These are phyloP conservation scores for Globisporangium takayamanum DNA, from an alignment of 352 stramenopile genomes.

Conservation along the genomic window DNA sequence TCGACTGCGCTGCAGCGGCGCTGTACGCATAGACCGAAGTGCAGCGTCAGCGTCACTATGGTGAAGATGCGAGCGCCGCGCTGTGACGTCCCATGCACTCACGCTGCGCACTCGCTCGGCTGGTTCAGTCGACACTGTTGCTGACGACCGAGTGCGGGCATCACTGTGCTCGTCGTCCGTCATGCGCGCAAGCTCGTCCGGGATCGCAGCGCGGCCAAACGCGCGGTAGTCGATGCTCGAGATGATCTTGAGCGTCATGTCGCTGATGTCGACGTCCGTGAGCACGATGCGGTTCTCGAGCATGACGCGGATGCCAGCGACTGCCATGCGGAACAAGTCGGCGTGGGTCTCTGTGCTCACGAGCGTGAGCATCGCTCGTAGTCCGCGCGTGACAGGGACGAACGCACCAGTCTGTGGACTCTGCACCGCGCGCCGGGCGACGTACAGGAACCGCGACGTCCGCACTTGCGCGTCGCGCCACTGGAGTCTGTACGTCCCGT, in stretches of 20 bases:
- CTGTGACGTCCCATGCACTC: slow-evolving; percentile 6
- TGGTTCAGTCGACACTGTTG: not conserved
- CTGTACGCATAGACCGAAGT: too few species aligned
- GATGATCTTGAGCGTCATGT: slow-evolving; percentile 71
- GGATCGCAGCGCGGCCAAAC: slow-evolving; percentile 71
- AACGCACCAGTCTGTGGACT: slow-evolving; percentile 36
- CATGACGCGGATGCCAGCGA: slow-evolving; percentile 65
- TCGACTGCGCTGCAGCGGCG: too few species aligned
- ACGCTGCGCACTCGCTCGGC: slow-evolving; percentile 2
- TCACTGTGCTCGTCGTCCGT: slow-evolving; percentile 13
- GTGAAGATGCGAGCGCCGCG: not conserved
- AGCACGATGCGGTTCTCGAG: slow-evolving; percentile 76
- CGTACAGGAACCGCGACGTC: slow-evolving; percentile 77
- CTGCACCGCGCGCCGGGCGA: slow-evolving; percentile 25
- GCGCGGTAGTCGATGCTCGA: slow-evolving; percentile 78
- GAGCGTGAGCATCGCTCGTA: slow-evolving; percentile 68
- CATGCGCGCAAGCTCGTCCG: slow-evolving; percentile 40
- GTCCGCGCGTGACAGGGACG: slow-evolving; percentile 48
- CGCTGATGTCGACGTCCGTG: slow-evolving; percentile 79
- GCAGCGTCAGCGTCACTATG: too few species aligned
- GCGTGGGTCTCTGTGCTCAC: slow-evolving; percentile 68
- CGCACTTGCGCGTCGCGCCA: slow-evolving; percentile 56
- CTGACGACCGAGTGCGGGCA: too few species aligned
- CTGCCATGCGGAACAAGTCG: slow-evolving; percentile 66
- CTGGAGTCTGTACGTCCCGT: slow-evolving; percentile 53